Conservation (phyloP, 495 filamentous ascomycete genomes). For the Neurospora sp. region DNA sequence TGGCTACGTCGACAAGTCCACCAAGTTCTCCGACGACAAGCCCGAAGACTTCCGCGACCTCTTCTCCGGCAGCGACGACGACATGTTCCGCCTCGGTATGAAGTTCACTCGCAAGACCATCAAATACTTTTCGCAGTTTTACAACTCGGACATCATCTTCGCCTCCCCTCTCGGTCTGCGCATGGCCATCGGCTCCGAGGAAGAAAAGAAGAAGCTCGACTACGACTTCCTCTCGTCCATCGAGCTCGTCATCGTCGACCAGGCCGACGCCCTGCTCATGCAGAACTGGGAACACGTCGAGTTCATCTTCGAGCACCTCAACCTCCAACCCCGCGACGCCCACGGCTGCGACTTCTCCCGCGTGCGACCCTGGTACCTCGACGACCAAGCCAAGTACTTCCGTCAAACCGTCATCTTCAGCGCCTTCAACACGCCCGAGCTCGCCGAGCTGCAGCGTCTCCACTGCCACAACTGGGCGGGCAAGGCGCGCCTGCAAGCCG, state of each 20-base stretch:
- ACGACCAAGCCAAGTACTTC: constrained; percentile 66
- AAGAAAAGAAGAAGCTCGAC: constrained; percentile 64
- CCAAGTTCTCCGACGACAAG: constrained; percentile 60
- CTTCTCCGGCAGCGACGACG: constrained; percentile 89
- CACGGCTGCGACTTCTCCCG: constrained; percentile 93
- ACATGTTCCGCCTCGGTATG: constrained; percentile 86
- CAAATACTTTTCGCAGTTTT: constrained; percentile 92
- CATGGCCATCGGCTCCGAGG: constrained; percentile 73
- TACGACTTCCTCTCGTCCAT: constrained; percentile 89
- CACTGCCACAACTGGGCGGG: constrained; percentile 73
- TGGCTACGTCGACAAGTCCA: constrained; percentile 54
- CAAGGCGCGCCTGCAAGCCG: constrained; percentile 56
- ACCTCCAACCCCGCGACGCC: constrained; percentile 76
- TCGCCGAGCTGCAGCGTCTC: constrained; percentile 67
- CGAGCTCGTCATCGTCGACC: constrained; percentile 81
- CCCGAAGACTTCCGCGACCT: constrained; percentile 83
- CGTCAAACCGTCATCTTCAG: constrained; percentile 76
- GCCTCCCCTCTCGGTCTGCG: constrained; percentile 81
- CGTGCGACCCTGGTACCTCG: constrained; percentile 84
- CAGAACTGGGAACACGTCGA: constrained; percentile 98
- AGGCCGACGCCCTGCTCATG: constrained; percentile 89
- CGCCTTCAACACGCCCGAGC: constrained; percentile 79
- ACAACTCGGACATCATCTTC: constrained; percentile 90
- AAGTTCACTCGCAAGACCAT: constrained; percentile 94
- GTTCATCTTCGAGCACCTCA: constrained; percentile 83